Evolutionary conservation across 768 basidiomycete species (phyloP), one percentile per base, ranked within the genome.

Genomic region (Russula emetica): DNA sequence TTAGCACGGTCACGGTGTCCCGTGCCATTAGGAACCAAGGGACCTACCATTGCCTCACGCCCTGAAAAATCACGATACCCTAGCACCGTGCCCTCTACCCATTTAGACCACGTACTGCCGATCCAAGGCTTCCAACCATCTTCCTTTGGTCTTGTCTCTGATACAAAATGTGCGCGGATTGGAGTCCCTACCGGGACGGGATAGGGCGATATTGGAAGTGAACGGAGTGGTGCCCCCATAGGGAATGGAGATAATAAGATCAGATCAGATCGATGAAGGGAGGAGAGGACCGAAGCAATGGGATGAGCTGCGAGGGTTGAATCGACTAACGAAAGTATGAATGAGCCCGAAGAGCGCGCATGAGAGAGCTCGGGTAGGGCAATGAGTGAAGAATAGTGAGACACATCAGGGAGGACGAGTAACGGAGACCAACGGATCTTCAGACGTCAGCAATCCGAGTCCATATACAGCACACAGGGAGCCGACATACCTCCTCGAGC

Each of bases 181-280:
- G 70, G 58, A 1, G 82, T 78, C 2, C 77, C 78, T 2, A 72
- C 71, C 0, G 76, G 78, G 2, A 77, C 79, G 0, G 87, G 85
- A 72, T 86, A 89, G 5, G 84, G 86, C 26, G 83, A 84, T 24
- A 88, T 75, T 4, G 86, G 85, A 5, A 88, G 77, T 1, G 82
- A 72, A 22, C 75, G 78, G 20, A 82, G 71, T 8, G 74, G 56
- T 30, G 53, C 69, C 56, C 53, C 69, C 71, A 51, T 34, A 11
- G 53, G 40, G 18, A 52, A 36, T 20, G 58, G 54, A 1, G 64
- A 64, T 67, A 87, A 74, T 22, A 87, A 70, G 11, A 85, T 68
- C 26, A 88, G 71, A 71, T 88, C 86, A 2, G 80, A 81, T 9
- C 79, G 77, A 60, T 83, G 85, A 49, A 87, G 74, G n/a, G 84